Base-by-base conservation (phyloP, 495 filamentous ascomycete genomes). In the Xylaria intraflava region DNA sequence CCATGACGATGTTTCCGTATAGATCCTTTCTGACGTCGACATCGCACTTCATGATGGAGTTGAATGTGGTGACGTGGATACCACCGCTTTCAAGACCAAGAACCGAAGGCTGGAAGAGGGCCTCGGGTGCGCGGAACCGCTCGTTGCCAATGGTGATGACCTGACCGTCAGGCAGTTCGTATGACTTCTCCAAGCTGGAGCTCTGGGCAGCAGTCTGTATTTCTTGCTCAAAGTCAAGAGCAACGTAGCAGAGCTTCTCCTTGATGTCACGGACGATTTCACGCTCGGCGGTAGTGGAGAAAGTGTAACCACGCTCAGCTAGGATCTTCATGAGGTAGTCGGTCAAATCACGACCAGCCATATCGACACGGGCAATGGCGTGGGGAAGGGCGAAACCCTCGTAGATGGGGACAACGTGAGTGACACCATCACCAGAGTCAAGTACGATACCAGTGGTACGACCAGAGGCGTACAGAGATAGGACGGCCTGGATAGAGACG, bases 211-310 rank as follows among this genome's bases (percentile, higher is more conserved):
- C 94, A 63, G 94, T 98, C 85, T 98, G 93, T 74, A 98, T 97
- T 80, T 98, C 93, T 79, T 98, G 93, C 81, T 98, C 93, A 68
- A 98, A 98, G 81, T 98, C 93, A 56, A 96, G 84, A 53, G 94
- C 94, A 73, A 98, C 92, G 82, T 97, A 98, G 83, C 93, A 96
- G 58, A 96, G 88, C 83, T 92, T 95, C 85, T 98, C 93, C 87
- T 98, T 97, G 82, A 98, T 97, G 75, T 96, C 89, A 81, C 93
- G 94, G 69, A 98, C 93, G 73, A 98, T 96, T 89, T 98, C 93
- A 72, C 95, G 94, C 83, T 98, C 93, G 74, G 93, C 93, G 60
- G 93, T 97, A 78, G 93, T 98, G 68, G 94, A 96, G 85, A 98
- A 98, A 66, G 90, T 88, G 80, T 97, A 96, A 60, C 93, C 93